Base-by-base conservation (phyloP, 2,329 filamentous ascomycete species). In the Myriosclerotinia curreyana region DNA sequence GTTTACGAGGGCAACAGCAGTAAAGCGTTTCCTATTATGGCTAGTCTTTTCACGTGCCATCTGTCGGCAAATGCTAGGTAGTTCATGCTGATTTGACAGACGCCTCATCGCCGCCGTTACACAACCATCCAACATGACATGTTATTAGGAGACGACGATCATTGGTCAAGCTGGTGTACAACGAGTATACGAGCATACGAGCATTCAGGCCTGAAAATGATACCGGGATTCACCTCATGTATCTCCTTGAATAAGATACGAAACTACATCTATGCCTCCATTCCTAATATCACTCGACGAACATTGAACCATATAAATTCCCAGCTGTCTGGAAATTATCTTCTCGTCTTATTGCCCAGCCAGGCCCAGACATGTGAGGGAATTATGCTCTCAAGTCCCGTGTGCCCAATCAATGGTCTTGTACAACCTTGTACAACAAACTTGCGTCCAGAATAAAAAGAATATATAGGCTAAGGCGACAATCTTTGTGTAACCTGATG, bases 321-420 rank as follows among this genome's bases (percentile, higher is more conserved):
- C 34, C 22, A 20, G 22, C 46, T 28, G n/a, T 60, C 34, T 51
- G 56, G 56, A 60, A 60, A 60, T 60, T n/a, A 28, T 38, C 20
- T 5, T n/a, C 14, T n/a, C 38, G 12, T 6, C 34, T 34, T 3
- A 22, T 51, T 17, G 31, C 15, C 7, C 42, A 20, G 14, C 20
- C 42, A 48, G n/a, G 20, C 44, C 28, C 9, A 48, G 7, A 22
- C n/a, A 20, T 34, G 17, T 9, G 8, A 58, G 50, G 20, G 31
- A 20, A n/a, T n/a, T 25, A 22, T 36, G 25, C 28, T 46, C 20
- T 34, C 49, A n/a, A 51, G 40, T 17, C 40, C 40, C 3, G 20
- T 22, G 12, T 52, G 11, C 22, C 31, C 6, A 36, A 22, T 52
- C 34, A 34, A n/a, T n/a, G n/a, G n/a, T n/a, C n/a, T n/a, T n/a